Evolutionary conservation across 495 filamentous ascomycete species (phyloP).

Genomic region (Xylaria nigripes): DNA sequence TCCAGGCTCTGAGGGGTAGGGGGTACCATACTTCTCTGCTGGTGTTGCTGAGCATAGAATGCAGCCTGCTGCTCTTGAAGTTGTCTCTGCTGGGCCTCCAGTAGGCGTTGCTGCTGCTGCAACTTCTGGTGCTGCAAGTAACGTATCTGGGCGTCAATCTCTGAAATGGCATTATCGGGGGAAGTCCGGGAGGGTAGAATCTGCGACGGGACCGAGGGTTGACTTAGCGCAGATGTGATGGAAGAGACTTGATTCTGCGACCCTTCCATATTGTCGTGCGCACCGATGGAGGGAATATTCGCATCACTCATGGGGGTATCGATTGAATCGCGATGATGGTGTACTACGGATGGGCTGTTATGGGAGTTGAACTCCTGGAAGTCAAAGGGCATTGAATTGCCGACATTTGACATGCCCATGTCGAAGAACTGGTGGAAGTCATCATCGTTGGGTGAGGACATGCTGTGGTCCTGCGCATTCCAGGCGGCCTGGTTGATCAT

Average conservation of each 20-base stretch:
- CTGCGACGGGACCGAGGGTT: constrained; percentile 33
- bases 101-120: constrained; percentile 43
- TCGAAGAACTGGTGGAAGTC: constrained; percentile 51
- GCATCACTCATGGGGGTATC: constrained; percentile 45
- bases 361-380: constrained; percentile 37
- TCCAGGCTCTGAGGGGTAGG: constrained; percentile 92
- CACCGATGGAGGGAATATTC: constrained; percentile 32
- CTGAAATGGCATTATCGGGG: constrained; percentile 38
- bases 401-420: constrained; percentile 41
- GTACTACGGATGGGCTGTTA: constrained; percentile 25
- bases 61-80: constrained; percentile 47
- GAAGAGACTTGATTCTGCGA: constrained; percentile 41
- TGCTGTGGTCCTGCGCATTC: constrained; percentile 40
- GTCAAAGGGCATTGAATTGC: constrained; percentile 42
- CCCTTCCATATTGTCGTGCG: constrained; percentile 24
- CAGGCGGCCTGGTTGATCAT: constrained; percentile 42
- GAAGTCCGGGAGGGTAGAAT: constrained; percentile 33
- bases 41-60: constrained; percentile 40
- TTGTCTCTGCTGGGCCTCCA: constrained; percentile 36
- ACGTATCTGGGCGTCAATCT: constrained; percentile 53
- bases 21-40: constrained; percentile 54
- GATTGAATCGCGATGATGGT: constrained; percentile 34
- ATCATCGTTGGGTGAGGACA: constrained; percentile 39
- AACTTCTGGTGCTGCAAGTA: constrained; percentile 55
- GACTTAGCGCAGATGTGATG: constrained; percentile 36